Evolutionary conservation across 176 grass and related monocot genomes (phyloP), one percentile per base, ranked within the genome.

Genomic region (Phragmites australis): DNA sequence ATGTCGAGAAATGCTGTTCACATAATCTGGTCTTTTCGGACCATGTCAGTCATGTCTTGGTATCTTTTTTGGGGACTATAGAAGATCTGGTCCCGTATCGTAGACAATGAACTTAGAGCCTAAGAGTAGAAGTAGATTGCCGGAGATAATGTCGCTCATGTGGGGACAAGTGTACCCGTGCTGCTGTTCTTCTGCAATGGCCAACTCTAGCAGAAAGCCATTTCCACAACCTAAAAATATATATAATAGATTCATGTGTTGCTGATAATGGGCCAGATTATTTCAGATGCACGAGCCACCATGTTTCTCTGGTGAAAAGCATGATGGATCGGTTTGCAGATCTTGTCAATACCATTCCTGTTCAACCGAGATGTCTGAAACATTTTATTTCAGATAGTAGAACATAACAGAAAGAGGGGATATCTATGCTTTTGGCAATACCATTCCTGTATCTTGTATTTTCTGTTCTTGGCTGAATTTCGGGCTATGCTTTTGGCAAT

Each of bases 11-110:
- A 62, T 75, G 18, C 16, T 62, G 26, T 62, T 59, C 21, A 68
- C 32, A 69, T 43, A 58, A 80, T 53, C 50, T 80, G 82, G 44
- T 50, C 60, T 69, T 84, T 84, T 64, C 40, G 22, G 76, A 63
- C 53, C 17, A 74, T 7, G 21, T 41, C 30, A 84, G 53, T 89
- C 61, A 8, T 54, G 23, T 53, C 32, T 69, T 32, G 43, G n/a
- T 70, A 14, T 43, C 49, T 1, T 50, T 73, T 50, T 34, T 0
- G 50, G 22, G n/a, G 49, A 58, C 39, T 49, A 29, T 10, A 61
- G 32, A 82, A 48, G 52, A 84, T 74, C 14, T 52, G 49, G 42
- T 72, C 41, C 2, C 22, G 62, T 60, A 21, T 41, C 22, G 0
- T 55, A 19, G 23, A 64, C 44, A 87, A 64, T 72, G 55, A 57